These are phyloP conservation scores for Boletellus ananiceps DNA, from an alignment of 768 basidiomycete species.

Conservation along the genomic window DNA sequence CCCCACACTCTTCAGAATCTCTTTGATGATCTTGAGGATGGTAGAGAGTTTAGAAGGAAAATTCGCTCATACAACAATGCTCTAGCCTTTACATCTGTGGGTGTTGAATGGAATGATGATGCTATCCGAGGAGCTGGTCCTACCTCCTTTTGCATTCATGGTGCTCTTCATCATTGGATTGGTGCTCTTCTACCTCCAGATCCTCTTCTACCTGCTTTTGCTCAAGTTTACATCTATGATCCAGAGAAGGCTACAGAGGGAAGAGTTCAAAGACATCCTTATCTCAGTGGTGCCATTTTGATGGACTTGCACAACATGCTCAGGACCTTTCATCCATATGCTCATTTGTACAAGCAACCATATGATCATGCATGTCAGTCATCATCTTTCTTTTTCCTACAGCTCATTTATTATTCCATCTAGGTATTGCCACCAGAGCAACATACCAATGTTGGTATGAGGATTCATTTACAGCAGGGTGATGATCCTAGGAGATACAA, in stretches of 20 bases:
- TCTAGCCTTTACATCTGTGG: conserved; percentile 7
- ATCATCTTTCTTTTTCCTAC: too few relatives aligned
- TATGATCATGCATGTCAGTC: conserved; percentile 21
- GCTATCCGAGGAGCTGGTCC: conserved; percentile 1
- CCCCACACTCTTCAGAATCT: conserved; percentile 13
- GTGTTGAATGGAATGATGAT: not conserved
- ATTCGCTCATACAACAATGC: conserved; percentile 41
- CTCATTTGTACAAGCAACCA: conserved; percentile 29
- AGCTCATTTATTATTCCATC: too few relatives aligned
- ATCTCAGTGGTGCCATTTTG: conserved; percentile 20
- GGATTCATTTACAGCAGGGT: conserved; percentile 3
- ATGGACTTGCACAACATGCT: conserved; percentile 24
- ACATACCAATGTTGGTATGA: conserved; percentile 9
- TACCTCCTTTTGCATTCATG: conserved; percentile 24
- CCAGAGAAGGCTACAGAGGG: conserved; percentile 30
- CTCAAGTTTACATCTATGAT: conserved; percentile 43
- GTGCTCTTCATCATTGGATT: conserved; percentile 34
- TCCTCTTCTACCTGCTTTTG: conserved; percentile 19
- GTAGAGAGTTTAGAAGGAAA: conserved; percentile 24
- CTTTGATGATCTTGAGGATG: conserved; percentile 12
- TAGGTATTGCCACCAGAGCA: conserved; percentile 12
- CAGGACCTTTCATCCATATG: conserved; percentile 22
- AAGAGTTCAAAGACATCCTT: conserved; percentile 21
- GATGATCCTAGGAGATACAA: conserved; percentile 39
- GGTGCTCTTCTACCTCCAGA: conserved; percentile 29